Evolutionary conservation across 83 land plant genomes (phyloP), one percentile per base, ranked within the genome.

Genomic region (Picea abies): DNA sequence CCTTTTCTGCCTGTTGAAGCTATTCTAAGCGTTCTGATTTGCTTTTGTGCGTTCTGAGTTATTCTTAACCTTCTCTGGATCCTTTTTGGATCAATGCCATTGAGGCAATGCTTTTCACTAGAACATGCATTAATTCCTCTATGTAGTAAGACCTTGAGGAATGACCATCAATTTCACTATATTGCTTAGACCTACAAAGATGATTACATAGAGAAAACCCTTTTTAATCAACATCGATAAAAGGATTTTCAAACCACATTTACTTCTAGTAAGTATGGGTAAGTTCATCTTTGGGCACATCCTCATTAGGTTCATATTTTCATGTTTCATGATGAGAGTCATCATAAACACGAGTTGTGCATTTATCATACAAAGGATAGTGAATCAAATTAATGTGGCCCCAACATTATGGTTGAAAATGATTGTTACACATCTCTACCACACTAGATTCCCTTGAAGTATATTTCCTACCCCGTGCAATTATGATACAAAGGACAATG

Each of bases 261-360:
- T 84, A 37, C 25, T 84, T 81, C 88, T 86, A 87, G 60, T 72
- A 87, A 29, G 88, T 76, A 58, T 87, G 88, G 3, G 86, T 87
- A 60, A 87, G 14, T 60, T 87, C 88, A 71, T 87, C 83, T 61
- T 85, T 80, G 19, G 83, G 85, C 17, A 26, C 60, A 64, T 84
- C 80, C 11, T 72, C 23, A n/a, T 75, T 82, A 3, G 87, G 87
- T 0, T 84, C 87, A 44, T 86, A 88, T 37, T 73, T 84, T 23
- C 15, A 29, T 6, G 84, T 82, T 58, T 76, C 87, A 61, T 88
- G 87, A 52, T 87, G 63, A 1, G 84, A 75, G 6, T 87, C 89
- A 69, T 80, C 83, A n/a, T 62, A 82, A 25, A 83, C 23, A 22
- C 76, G 68, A n/a, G 35, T 73, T 61, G 81, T 67, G 66, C 84